phyloP scores from a whole-genome alignment of 495 filamentous ascomycete genomes.

The Penicillium tannophilum region DNA sequence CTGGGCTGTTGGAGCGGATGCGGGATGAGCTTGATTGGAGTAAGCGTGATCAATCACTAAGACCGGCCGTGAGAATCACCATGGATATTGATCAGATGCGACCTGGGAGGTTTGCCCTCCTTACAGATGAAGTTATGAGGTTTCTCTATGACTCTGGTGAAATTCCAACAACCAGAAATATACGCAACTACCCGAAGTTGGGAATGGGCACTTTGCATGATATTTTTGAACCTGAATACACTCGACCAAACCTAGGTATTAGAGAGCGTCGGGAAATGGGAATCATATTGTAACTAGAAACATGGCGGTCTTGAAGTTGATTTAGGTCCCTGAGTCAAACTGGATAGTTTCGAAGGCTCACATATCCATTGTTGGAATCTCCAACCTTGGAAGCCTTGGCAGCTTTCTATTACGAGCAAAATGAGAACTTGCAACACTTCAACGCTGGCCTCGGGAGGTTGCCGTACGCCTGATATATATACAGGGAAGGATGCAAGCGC shows the following conservation, averaged over 20 bases:
- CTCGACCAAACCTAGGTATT: slow-evolving; percentile 15
- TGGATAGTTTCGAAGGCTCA: too few species aligned
- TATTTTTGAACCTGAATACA: slow-evolving; percentile 21
- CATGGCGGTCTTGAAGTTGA: too few species aligned
- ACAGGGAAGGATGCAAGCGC: too few species aligned
- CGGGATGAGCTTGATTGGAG: slow-evolving; percentile 18
- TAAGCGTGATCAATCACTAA: slow-evolving; percentile 14
- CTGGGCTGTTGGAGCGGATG: slow-evolving; percentile 23
- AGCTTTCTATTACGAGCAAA: too few species aligned
- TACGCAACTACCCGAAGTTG: slow-evolving; percentile 13
- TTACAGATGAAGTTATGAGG: slow-evolving; percentile 18
- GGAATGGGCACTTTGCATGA: slow-evolving; percentile 16
- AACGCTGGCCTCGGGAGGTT: too few species aligned
- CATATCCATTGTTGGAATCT: too few species aligned
- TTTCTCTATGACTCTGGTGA: slow-evolving; percentile 23
- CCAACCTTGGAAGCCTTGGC: too few species aligned
- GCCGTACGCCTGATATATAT: too few species aligned
- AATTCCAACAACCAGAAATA: slow-evolving; percentile 13
- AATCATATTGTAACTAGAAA: too few species aligned
- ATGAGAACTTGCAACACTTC: too few species aligned
- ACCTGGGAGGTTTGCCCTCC: slow-evolving; percentile 15
- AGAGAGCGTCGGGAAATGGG: slow-evolving; percentile 8
- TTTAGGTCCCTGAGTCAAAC: too few species aligned
- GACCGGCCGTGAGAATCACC: slow-evolving; percentile 17
- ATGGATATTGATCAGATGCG: slow-evolving; percentile 12